These are phyloP conservation scores for Tylopilus sp. DNA, from an alignment of 768 basidiomycete species.

Conservation along the genomic window DNA sequence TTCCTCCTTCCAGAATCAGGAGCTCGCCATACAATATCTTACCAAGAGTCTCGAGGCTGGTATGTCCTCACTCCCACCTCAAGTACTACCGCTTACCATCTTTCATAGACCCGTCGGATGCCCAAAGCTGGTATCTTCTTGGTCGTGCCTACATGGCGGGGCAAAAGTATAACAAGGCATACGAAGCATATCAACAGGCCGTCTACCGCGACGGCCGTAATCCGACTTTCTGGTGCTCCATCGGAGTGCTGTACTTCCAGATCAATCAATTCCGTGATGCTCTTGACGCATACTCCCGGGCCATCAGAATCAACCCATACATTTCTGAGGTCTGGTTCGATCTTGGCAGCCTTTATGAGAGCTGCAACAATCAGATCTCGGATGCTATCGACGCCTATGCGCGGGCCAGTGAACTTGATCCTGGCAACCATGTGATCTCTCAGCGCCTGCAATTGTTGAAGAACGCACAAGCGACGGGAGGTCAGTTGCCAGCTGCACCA, in stretches of 20 bases:
- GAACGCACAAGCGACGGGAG: conserved; percentile 73
- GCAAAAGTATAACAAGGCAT: conserved; percentile 98
- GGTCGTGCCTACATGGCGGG: conserved; percentile 99
- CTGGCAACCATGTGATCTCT: conserved; percentile 76
- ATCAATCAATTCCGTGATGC: conserved; percentile 99
- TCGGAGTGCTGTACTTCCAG: conserved; percentile 98
- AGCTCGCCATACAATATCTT: conserved; percentile 88
- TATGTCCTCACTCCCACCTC: conserved; percentile 34
- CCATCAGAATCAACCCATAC: conserved; percentile 98
- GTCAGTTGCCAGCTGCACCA: conserved; percentile 79
- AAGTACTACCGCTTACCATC: not conserved
- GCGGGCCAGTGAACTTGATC: conserved; percentile 91
- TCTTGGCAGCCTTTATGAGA: conserved; percentile 94
- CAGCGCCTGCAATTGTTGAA: conserved; percentile 75
- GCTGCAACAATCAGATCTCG: conserved; percentile 97
- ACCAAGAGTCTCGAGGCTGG: conserved; percentile 96
- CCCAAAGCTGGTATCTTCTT: conserved; percentile 98
- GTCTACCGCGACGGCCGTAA: conserved; percentile 99
- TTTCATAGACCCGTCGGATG: conserved; percentile 81
- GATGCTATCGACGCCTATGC: conserved; percentile 99
- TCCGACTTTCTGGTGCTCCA: conserved; percentile 99
- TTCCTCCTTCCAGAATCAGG: conserved; percentile 93
- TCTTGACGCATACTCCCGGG: conserved; percentile 96
- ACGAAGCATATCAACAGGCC: conserved; percentile 98
- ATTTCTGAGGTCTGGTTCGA: conserved; percentile 85